phyloP scores from a whole-genome alignment of 2,329 filamentous ascomycete genomes.

The Hortaea werneckii region DNA sequence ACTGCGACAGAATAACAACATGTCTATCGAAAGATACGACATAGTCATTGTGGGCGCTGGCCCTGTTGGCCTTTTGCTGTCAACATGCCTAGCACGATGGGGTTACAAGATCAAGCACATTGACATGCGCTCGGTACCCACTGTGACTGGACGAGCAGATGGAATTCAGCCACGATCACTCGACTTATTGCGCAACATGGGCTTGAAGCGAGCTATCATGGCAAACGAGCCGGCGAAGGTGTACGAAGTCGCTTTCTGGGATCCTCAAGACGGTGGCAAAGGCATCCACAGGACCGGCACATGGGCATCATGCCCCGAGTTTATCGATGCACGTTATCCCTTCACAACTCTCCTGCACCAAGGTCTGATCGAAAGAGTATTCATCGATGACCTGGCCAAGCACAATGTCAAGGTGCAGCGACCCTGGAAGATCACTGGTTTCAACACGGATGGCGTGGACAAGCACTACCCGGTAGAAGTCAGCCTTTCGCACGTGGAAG shows the following conservation, averaged over 20 bases:
- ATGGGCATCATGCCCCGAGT: constrained; percentile 82
- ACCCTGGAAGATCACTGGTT: constrained; percentile 53
- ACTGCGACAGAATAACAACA: not conserved
- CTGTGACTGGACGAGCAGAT: constrained; percentile 75
- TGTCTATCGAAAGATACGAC: constrained; percentile 35
- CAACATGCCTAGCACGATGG: constrained; percentile 80
- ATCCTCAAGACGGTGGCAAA: constrained; percentile 36
- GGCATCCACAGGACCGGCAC: constrained; percentile 50
- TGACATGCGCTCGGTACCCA: constrained; percentile 79
- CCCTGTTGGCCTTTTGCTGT: constrained; percentile 77
- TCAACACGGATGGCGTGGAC: constrained; percentile 50
- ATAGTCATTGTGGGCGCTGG: constrained; percentile 81
- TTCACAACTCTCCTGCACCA: constrained; percentile 55
- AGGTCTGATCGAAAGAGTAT: constrained; percentile 52
- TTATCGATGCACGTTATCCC: constrained; percentile 57
- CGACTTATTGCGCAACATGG: constrained; percentile 81
- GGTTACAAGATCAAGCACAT: constrained; percentile 94
- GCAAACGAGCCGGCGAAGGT: constrained; percentile 77
- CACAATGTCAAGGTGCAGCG: constrained; percentile 46
- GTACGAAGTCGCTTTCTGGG: constrained; percentile 60
- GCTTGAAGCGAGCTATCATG: constrained; percentile 80
- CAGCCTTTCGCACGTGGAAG: constrained; percentile 65
- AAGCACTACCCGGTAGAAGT: constrained; percentile 73
- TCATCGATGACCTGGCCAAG: constrained; percentile 52
- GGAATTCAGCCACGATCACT: constrained; percentile 85